Evolutionary conservation across 2,329 filamentous ascomycete species (phyloP), one percentile per base, ranked within the genome.

Genomic region (Stachybotrys echinatus): DNA sequence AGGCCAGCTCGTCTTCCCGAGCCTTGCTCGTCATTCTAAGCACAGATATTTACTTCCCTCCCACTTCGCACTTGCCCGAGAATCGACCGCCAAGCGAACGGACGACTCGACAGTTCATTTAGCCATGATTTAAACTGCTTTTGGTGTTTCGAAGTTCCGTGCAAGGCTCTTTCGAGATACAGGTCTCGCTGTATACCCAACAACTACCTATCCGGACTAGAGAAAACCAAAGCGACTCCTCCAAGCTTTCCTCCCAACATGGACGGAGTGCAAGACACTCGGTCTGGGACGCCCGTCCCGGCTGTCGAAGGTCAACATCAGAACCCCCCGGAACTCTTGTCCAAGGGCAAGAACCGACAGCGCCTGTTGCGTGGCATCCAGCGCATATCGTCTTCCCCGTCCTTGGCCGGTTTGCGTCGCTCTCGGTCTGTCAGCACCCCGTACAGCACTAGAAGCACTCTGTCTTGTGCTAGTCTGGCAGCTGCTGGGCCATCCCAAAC

Each of bases 331-430:
- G 64, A 65, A 27, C 52, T 59, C 48, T 56, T 61, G 45, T 43
- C 55, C 22, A 89, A 86, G 67, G 74, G 80, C 50, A 90, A 85
- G 65, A 80, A 83, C 48, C 81, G 87, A 44, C 82, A 85, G 59
- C 82, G 85, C 52, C 69, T 95, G 31, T 73, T 95, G 18, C 83
- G 84, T 54, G 83, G 85, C 27, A 77, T 95, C 45, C 86, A 92
- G 54, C 85, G 89, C 51, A 92, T 95, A 61, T 85, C 88, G 12
- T 95, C 90, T 0, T 89, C 86, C 6, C 85, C 88, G 1, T 88
- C 87, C 17, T 71, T 95, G 47, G 75, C 79, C 39, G 80, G 80
- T 51, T 67, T 84, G 48, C 79, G 83, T 50, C 81, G 87, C 52
- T 73, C 82, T 22, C 78, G 84, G 50, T 85, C 89, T 6, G 78